phyloP scores from a whole-genome alignment of 1,284 basidiomycete species.

The Gymnopus androsaceus region DNA sequence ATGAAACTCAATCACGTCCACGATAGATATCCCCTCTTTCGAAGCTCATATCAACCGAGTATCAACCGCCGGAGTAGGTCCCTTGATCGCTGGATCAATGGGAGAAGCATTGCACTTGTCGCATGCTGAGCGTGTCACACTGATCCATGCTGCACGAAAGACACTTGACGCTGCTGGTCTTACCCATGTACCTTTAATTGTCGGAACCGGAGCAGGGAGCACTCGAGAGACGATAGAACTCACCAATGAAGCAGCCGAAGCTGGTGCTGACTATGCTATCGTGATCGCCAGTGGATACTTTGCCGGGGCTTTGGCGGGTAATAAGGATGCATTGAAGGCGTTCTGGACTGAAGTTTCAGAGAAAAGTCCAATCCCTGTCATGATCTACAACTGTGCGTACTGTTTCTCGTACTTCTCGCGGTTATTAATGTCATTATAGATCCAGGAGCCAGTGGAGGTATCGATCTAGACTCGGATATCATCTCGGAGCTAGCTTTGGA shows the following conservation, averaged over 20 bases:
- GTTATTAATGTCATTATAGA: constrained; percentile 40
- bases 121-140: constrained; percentile 65
- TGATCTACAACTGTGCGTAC: constrained; percentile 87
- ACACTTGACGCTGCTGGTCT: constrained; percentile 72
- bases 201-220: constrained; percentile 81
- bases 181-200: constrained; percentile 67
- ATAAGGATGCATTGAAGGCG: neutral
- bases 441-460: constrained; percentile 81
- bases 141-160: constrained; percentile 71
- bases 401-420: constrained; percentile 2
- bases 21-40: constrained; percentile 70
- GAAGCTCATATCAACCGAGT: constrained; percentile 72
- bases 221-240: constrained; percentile 81
- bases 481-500: constrained; percentile 77
- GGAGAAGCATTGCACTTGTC: constrained; percentile 83
- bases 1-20: constrained; percentile 5
- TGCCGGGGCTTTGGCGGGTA: neutral
- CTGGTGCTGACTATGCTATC: constrained; percentile 74
- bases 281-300: neutral
- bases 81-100: constrained; percentile 85
- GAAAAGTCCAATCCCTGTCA: constrained; percentile 82
- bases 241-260: constrained; percentile 71
- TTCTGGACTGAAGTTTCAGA: constrained; percentile 37
- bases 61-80: constrained; percentile 75
- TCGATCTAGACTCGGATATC: constrained; percentile 85